phyloP scores from a whole-genome alignment of 2,329 filamentous ascomycete species.

The Penicillium sp. region DNA sequence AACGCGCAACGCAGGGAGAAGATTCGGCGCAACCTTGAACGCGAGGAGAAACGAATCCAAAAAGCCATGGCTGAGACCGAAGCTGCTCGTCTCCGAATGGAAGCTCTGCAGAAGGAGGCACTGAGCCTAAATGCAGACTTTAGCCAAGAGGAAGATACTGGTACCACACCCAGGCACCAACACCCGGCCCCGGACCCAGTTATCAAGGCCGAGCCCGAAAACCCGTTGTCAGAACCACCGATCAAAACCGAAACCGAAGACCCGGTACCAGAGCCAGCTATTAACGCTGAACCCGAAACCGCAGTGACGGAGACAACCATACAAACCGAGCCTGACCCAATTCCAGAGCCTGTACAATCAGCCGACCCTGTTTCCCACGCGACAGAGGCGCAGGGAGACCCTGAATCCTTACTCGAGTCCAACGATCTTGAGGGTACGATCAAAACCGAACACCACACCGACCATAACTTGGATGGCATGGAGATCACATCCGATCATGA shows the following conservation, averaged over 20 bases:
- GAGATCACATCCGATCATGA: constrained; percentile 17
- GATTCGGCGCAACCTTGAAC: constrained; percentile 54
- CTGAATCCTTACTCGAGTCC: neutral
- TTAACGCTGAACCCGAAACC: neutral
- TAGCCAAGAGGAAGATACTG: neutral
- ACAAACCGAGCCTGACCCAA: neutral
- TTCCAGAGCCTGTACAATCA: neutral
- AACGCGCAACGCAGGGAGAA: constrained; percentile 43
- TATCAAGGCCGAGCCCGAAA: neutral
- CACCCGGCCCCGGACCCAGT: neutral
- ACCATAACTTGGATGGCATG: constrained; percentile 9
- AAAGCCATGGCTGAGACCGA: constrained; percentile 46
- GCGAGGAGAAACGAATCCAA: constrained; percentile 58
- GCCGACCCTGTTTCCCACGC: neutral
- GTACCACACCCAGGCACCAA: neutral
- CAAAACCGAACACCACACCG: neutral
- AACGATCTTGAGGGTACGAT: neutral
- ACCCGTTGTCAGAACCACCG: too few species aligned
- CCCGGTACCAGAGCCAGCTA: neutral
- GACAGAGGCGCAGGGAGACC: neutral
- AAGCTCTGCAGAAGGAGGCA: constrained; percentile 30
- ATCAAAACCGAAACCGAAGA: neutral
- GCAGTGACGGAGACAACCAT: neutral
- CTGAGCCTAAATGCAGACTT: constrained; percentile 8
- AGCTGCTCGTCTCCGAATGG: constrained; percentile 36